Evolutionary conservation across 169 alveolate genomes (phyloP), one percentile per base, ranked within the genome.

Genomic region (Plasmodium reichenowi): DNA sequence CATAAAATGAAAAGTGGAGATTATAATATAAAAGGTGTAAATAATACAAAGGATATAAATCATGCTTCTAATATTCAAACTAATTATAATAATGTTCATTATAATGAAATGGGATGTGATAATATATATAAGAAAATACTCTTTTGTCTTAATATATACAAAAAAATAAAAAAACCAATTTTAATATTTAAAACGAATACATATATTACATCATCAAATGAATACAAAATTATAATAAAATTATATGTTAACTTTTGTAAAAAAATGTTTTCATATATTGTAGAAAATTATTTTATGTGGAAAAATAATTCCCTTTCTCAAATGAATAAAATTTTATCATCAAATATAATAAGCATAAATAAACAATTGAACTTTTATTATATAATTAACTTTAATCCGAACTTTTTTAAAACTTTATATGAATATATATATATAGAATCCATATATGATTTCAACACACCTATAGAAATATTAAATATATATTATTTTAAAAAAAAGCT

Each of bases 381-480:
- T 29, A 72, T 83, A 20, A 83, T 83, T 6, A 83, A 83, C 56
- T 83, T 83, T 83, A 83, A 83, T 67, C 56, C 15, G 13, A 83
- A 54, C 62, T 83, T 83, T 32, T 83, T 83, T 63, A 83, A 83
- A 38, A 68, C 80, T 12, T 67, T 83, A 63, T 83, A 83, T 72
- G 91, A 83, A 54, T 83, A 83, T 60, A 64, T 72, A 24, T 83
- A 83, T 32, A 83, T 83, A 29, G 83, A 68, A 83, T 83, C 91
- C 0, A 83, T 68, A 38, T 83, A 68, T 62, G 80, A 67, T 38
- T 83, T 83, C 54, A 56, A 68, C 50, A 59, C 91, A 6, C 74
- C 91, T 45, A 83, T 83, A 32, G 91, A 83, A 83, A 68, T 83
- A 56, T 38, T 83, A 48, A 83, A 83, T 32, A 83, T 68, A 72